Conservation (phyloP, 106 monocot genomes). For the Alisma plantagoaquatica region DNA sequence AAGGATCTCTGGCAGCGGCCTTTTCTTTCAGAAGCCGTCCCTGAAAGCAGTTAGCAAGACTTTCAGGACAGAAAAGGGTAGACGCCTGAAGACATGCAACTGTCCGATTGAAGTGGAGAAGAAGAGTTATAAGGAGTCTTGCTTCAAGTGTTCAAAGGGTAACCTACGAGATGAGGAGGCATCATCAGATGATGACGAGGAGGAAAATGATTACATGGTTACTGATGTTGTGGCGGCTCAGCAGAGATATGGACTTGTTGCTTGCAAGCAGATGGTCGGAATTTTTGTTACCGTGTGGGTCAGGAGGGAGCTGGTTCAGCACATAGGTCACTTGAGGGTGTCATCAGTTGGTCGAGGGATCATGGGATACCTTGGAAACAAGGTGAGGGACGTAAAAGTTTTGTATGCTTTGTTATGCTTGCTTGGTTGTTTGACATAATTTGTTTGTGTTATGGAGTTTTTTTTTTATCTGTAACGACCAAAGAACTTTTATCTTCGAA, state of each 20-base stretch:
- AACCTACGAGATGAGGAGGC: conserved; percentile 16
- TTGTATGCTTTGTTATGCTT: too few species aligned
- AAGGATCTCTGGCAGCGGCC: conserved; percentile 1
- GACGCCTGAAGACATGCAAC: conserved; percentile 54
- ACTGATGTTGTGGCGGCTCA: conserved; percentile 8
- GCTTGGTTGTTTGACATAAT: too few species aligned
- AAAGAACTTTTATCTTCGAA: too few species aligned
- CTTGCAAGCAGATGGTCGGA: conserved; percentile 82
- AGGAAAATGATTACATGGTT: conserved; percentile 8
- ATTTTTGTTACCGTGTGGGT: conserved; percentile 72
- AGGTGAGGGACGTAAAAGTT: too few species aligned
- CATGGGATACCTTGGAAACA: conserved; percentile 83
- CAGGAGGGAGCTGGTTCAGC: conserved; percentile 33
- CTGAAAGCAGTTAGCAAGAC: conserved; percentile 45
- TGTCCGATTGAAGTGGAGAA: conserved; percentile 35
- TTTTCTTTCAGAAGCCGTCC: conserved; percentile 53
- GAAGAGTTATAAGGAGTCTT: conserved; percentile 27
- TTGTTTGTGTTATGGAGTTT: too few species aligned
- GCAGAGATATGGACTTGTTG: conserved; percentile 48
- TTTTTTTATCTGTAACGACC: too few species aligned
- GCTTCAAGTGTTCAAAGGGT: conserved; percentile 30
- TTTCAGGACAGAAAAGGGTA: conserved; percentile 24
- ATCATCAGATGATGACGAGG: conserved; percentile 27
- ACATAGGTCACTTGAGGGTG: conserved; percentile 59
- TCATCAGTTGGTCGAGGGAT: conserved; percentile 57